Base-by-base conservation (phyloP, 2,329 filamentous ascomycete species). In the Nannizziopsis barbatae region DNA sequence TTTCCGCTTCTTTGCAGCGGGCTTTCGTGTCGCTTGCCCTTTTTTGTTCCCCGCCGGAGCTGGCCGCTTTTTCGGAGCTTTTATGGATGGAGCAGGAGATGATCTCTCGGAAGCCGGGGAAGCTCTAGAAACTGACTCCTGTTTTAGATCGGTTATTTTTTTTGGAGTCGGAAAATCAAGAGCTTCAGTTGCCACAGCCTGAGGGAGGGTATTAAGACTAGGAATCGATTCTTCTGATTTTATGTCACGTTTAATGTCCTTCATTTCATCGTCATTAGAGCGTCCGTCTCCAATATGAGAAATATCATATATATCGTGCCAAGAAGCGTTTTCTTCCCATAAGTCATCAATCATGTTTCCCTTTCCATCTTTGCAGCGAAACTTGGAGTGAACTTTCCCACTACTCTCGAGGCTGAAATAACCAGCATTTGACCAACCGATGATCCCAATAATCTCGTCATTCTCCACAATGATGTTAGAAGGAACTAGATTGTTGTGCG, bases 1-100 rank as follows among this genome's bases (percentile, higher is more conserved):
- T 52, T 70, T 71, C 18, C 67, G 67, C 51, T 69, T 71, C 53
- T 70, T 71, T 2, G 57, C 42, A 0, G 63, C 55, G 5, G 65
- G 56, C 32, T 69, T 68, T 47, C 60, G 63, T 17, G 52, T 50
- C 15, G 63, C 63, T 2, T 60, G 62, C n/a, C 64, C 65, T 9
- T 56, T 57, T 32, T 59, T 58, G n/a, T 60, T 47, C 10, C 54
- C 45, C 3, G 56, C 45, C 36, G 20, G 42, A 27, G 46, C 37
- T 3, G 42, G 36, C 27, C 51, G 42, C 31, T 53, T 56, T 31
- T 51, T 54, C 9, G 47, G 12, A 14, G 50, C 41, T 50, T 68
- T 67, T 12, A 62, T 59, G 1, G 67, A 67, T 30, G 56, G 59
- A 5, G 62, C 62, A 7, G 67, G 67, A 2, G 64, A 67, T 10